These are phyloP conservation scores for Tulasnella sp. DNA, from an alignment of 768 basidiomycete genomes.

Conservation along the genomic window DNA sequence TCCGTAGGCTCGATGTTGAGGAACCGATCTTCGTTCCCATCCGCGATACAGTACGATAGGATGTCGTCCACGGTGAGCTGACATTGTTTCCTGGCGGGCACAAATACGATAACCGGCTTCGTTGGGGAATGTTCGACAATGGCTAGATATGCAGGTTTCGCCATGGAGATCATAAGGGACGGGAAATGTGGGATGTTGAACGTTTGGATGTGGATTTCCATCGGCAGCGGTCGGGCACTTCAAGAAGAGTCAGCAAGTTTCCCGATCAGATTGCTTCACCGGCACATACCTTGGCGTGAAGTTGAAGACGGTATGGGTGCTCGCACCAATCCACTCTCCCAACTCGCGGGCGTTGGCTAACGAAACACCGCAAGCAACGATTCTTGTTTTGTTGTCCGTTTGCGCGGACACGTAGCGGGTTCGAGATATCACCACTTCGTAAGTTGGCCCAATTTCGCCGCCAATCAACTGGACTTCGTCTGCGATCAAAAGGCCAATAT, in stretches of 20 bases:
- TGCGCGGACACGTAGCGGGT: conserved; percentile 96
- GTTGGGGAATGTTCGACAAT: conserved; percentile 80
- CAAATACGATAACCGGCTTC: conserved; percentile 88
- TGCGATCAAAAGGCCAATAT: conserved; percentile 84
- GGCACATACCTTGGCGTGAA: conserved; percentile 74
- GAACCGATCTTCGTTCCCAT: conserved; percentile 80
- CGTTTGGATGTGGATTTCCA: conserved; percentile 96
- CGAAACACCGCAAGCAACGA: conserved; percentile 92
- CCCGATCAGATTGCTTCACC: background rate
- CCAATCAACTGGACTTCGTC: conserved; percentile 95
- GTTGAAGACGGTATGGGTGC: conserved; percentile 93
- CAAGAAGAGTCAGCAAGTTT: conserved; percentile 23
- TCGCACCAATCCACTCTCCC: conserved; percentile 96
- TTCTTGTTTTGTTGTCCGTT: conserved; percentile 85
- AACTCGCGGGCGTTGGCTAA: conserved; percentile 93
- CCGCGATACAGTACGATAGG: conserved; percentile 80
- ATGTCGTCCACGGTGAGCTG: conserved; percentile 91
- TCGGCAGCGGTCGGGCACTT: conserved; percentile 91
- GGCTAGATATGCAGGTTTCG: conserved; percentile 93
- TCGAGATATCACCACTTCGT: conserved; percentile 92
- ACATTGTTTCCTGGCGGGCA: conserved; percentile 89
- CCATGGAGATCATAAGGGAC: conserved; percentile 98
- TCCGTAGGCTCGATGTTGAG: conserved; percentile 81
- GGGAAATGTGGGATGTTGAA: conserved; percentile 98
- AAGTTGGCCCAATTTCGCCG: conserved; percentile 91